Base-by-base conservation (phyloP, 1,139 yeast species). In the Maudiozyma humilis region DNA sequence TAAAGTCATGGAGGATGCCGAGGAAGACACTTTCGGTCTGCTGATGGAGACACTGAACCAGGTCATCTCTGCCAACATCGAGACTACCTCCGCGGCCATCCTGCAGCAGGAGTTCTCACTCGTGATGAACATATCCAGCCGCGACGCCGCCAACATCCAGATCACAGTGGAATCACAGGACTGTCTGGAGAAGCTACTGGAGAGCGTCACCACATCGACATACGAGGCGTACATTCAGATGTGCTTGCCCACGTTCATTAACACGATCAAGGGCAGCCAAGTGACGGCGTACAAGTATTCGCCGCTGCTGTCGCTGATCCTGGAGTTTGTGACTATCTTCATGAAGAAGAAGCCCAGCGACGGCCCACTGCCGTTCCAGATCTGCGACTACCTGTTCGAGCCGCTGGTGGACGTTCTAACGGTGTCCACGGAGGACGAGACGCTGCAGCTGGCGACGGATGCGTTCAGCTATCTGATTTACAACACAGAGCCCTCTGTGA, bases 1-100 rank as follows among this genome's bases (percentile, higher is more conserved):
- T 2, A 60, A 72, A 2, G 62, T 88, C n/a, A 60, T 75, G 2
- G 75, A 72, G 1, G 82, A 78, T 1, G 76, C 94, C 1, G 85
- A 79, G 41, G 96, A 86, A 40, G 97, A 89, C 55, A 76, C 95
- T 0, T 79, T 86, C 25, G 77, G 91, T 0, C 71, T 83, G 39
- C 64, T 88, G 41, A 72, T 86, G n/a, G 96, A 88, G 58, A 76
- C 83, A 0, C 64, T 84, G 25, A 71, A 79, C 1, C 70, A 72
- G 10, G 75, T 54, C 8, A 53, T 57, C n/a, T 81, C 2, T 69
- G 18, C 36, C 18, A 25, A 32, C 2, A 38, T 40, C n/a, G 48
- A 43, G 7, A 25, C 29, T 2, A 31, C 38, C 3, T 32, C 44
- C 29, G 35, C 75, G 8, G 64, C 66, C 44, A 67, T 71, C 4